These are phyloP conservation scores for Microbotryum intermedium DNA, from an alignment of 1,284 basidiomycete species.

Conservation along the genomic window DNA sequence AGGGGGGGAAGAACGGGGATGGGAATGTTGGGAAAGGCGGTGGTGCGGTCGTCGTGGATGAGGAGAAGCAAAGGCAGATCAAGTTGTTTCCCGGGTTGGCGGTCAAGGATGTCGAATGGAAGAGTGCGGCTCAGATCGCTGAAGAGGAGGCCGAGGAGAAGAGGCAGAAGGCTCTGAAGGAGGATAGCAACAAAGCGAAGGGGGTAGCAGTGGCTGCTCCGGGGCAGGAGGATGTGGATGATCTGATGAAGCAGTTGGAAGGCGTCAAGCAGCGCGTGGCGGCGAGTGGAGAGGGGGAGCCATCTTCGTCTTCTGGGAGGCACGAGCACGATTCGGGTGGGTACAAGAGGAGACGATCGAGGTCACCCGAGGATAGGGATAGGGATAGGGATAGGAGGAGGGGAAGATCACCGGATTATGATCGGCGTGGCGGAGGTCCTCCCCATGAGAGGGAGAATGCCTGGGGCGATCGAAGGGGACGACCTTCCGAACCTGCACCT, in stretches of 20 bases:
- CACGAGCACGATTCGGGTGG: constrained; percentile 44
- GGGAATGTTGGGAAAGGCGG: background rate
- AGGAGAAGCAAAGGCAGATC: constrained; percentile 64
- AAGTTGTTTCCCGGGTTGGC: constrained; percentile 86
- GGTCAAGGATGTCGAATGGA: constrained; percentile 63
- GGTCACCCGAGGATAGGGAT: constrained; percentile 40
- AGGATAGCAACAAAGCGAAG: constrained; percentile 44
- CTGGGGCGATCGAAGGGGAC: constrained; percentile 35
- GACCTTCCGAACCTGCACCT: constrained; percentile 22
- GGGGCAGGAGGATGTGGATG: constrained; percentile 22
- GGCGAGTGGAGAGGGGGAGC: constrained; percentile 51
- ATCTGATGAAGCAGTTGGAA: constrained; percentile 45
- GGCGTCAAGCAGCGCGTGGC: constrained; percentile 45
- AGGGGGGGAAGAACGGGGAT: constrained; percentile 58
- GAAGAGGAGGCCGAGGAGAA: constrained; percentile 10
- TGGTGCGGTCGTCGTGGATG: constrained; percentile 27
- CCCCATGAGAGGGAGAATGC: constrained; percentile 31
- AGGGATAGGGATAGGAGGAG: constrained; percentile 43
- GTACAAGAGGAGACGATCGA: constrained; percentile 30
- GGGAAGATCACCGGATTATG: constrained; percentile 21
- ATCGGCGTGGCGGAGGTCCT: constrained; percentile 25
- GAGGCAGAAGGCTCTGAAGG: constrained; percentile 44
- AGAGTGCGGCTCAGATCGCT: constrained; percentile 3
- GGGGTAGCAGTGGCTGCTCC: constrained; percentile 47
- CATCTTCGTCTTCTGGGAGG: constrained; percentile 40